A percentile compares a stretch with the other conserved stretches of the same genome.
Evolutionary conservation across 352 stramenopile species (phyloP).

Genomic region (Phytophthora hibernalis): DNA sequence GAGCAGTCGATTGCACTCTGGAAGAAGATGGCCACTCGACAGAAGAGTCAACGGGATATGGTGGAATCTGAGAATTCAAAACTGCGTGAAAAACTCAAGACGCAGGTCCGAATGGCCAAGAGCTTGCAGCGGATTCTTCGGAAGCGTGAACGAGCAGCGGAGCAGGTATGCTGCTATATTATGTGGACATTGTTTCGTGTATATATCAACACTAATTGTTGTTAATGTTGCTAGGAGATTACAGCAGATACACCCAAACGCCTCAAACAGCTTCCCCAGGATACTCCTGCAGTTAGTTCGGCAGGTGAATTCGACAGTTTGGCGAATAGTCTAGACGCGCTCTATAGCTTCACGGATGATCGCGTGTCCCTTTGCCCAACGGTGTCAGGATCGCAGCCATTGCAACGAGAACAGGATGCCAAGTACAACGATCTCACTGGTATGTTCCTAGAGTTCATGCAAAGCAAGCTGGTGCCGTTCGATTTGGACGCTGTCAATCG

Average conservation of each 20-base stretch:
- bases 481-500: constrained; percentile 18
- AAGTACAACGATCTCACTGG: constrained; percentile 39
- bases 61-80: constrained; percentile 52
- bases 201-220: neutral
- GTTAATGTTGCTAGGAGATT: constrained; percentile 2
- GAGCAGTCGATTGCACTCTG: constrained; percentile 45
- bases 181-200: neutral
- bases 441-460: constrained; percentile 40
- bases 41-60: constrained; percentile 36
- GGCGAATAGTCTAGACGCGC: constrained; percentile 10
- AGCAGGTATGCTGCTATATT: constrained; percentile 27
- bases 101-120: constrained; percentile 48
- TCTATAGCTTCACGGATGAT: constrained; percentile 25
- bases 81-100: constrained; percentile 55
- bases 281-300: neutral
- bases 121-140: constrained; percentile 42
- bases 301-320: constrained; percentile 16
- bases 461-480: constrained; percentile 42
- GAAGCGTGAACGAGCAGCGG: constrained; percentile 39
- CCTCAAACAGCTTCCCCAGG: constrained; percentile 1
- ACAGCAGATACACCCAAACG: constrained; percentile 14
- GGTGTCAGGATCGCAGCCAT: constrained; percentile 9
- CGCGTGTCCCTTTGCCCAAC: constrained; percentile 9
- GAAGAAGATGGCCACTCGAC: constrained; percentile 51
- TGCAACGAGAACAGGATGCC: constrained; percentile 24